These are phyloP conservation scores for Cryptosporidium felis DNA, from an alignment of 169 alveolate species.

Conservation along the genomic window DNA sequence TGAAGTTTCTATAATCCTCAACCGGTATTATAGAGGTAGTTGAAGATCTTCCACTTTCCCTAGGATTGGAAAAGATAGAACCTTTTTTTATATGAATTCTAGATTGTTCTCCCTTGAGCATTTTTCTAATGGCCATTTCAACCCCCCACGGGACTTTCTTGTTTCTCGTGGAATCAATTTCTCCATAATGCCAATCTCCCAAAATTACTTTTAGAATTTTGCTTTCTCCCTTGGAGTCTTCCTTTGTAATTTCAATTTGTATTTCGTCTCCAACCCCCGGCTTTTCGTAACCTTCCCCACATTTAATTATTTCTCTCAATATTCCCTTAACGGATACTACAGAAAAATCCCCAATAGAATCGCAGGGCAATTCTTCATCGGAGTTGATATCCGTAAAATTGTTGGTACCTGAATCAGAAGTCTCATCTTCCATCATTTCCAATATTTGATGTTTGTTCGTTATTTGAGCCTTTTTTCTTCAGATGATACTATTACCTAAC, in stretches of 20 bases:
- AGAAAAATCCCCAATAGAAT: slow-evolving; percentile 33
- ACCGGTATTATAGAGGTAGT: background rate
- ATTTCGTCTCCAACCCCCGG: slow-evolving; percentile 67
- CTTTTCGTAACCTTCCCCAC: slow-evolving; percentile 50
- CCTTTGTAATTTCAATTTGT: background rate
- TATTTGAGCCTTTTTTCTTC: no score
- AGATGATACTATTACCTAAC: no score
- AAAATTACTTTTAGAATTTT: background rate
- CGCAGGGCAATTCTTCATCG: slow-evolving; percentile 50
- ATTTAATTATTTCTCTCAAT: slow-evolving; percentile 27
- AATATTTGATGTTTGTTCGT: background rate
- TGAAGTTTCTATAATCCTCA: background rate
- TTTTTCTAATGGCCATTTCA: slow-evolving; percentile 51
- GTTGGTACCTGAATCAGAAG: slow-evolving; percentile 26
- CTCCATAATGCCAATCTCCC: background rate
- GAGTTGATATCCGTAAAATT: slow-evolving; percentile 40
- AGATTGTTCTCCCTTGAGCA: slow-evolving; percentile 54
- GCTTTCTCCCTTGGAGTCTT: background rate
- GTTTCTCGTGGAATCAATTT: background rate
- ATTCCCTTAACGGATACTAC: slow-evolving; percentile 35
- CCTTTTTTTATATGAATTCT: background rate
- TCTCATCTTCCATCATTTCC: background rate
- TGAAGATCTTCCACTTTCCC: background rate
- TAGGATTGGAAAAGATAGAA: slow-evolving; percentile 21
- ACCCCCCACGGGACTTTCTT: slow-evolving; percentile 46